Base-by-base conservation (phyloP, 1,139 yeast genomes). In the Saccharomyces pastorianus region DNA sequence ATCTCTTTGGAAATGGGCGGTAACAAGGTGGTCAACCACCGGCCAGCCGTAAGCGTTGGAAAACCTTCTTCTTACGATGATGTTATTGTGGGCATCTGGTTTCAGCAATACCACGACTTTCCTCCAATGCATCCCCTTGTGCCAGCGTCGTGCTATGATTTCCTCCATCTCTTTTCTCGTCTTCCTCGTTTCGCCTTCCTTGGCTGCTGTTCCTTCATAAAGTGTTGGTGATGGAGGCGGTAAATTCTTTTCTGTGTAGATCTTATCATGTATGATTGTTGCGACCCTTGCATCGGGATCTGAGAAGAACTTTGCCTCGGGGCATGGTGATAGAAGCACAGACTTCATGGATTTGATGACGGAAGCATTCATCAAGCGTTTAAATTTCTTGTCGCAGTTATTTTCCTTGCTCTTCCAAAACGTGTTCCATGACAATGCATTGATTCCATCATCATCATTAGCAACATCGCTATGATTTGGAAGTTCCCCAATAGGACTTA, bases 31-130 rank as follows among this genome's bases (percentile, higher is more conserved):
- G 55, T 88, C 91, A 48, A 91, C 76, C 0, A 91, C 96, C 0
- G 88, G 88, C 99, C 99, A 93, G 1, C 99, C 99, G 71, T 87
- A 90, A 0, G 98, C 98, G 72, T 93, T 93, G 3, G 96, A 83
- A 73, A 88, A 93, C 57, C 91, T 73, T 62, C 99, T 76, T 59
- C 99, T 73, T 1, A 93, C 99, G 32, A 89, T 77, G 49, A 93
- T 90, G 64, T 91, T 93, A 66, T 93, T 93, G 66, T 93, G 99
- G 0, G 99, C 97, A 70, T 93, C 99, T 0, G 97, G 96, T 59
- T 83, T 82, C 56, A 93, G 71, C 46, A 83, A 80, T 0, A 91
- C 96, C 25, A 93, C 73, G 0, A 93, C 96, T 70, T 93, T 93
- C 46, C 98, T 75, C 99, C 99, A 93, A 2, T 80, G 71, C 83